These are phyloP conservation scores for Ascosphaera acerosa DNA, from an alignment of 2,329 filamentous ascomycete genomes.

Conservation along the genomic window DNA sequence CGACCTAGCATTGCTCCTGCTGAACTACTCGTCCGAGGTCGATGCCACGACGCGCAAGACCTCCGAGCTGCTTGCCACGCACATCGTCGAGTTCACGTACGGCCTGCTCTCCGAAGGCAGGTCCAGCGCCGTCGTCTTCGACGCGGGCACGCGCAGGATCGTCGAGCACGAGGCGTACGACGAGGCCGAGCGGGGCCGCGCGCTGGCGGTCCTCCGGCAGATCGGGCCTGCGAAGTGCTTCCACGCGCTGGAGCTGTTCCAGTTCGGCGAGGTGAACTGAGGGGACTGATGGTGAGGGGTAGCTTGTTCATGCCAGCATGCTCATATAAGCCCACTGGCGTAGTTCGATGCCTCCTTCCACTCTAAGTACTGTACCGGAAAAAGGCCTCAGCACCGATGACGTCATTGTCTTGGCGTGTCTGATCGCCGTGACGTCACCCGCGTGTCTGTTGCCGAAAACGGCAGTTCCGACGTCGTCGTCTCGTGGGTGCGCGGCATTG, in stretches of 20 bases:
- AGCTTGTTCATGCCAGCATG: no score
- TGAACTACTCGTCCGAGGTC: conserved; percentile 13
- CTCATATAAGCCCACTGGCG: no score
- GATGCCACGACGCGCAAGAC: background rate
- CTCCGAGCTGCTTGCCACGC: background rate
- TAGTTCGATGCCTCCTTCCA: no score
- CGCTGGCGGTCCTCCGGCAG: background rate
- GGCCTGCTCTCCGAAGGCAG: background rate
- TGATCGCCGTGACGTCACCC: no score
- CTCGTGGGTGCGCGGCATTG: no score
- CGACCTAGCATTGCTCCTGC: conserved; percentile 21
- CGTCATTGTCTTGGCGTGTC: no score
- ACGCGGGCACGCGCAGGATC: background rate
- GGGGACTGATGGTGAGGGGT: no score
- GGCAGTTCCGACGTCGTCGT: no score
- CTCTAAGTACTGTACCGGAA: no score
- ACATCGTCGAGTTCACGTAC: conserved; percentile 1
- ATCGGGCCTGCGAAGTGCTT: background rate
- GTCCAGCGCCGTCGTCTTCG: background rate
- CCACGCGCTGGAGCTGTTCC: background rate
- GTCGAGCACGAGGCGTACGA: background rate
- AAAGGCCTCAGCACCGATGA: no score
- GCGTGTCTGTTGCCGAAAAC: no score
- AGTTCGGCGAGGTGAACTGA: conserved; percentile 1
- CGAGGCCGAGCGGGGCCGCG: background rate